Percentiles rank a stretch among this genome's conserved stretches.
These are phyloP conservation scores for Yamadazyma jaroonii DNA, from an alignment of 1,139 yeast genomes.

Conservation along the genomic window DNA sequence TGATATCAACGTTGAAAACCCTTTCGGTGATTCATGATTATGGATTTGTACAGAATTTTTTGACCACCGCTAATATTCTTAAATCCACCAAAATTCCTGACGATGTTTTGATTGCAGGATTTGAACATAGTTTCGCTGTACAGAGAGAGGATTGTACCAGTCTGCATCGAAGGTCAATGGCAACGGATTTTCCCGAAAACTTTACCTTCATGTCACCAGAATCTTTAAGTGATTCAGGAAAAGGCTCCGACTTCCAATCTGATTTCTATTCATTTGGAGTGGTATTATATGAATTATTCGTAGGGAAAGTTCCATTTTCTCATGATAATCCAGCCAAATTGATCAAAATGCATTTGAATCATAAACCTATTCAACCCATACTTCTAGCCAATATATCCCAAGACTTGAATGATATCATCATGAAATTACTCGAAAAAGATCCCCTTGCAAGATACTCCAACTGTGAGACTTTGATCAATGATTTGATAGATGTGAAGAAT, in stretches of 20 bases:
- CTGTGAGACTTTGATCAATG: conserved; percentile 36
- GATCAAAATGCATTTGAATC: conserved; percentile 40
- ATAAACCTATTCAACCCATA: conserved; percentile 41
- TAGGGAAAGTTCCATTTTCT: conserved; percentile 46
- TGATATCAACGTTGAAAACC: conserved; percentile 32
- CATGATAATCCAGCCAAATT: conserved; percentile 41
- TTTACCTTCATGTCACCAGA: conserved; percentile 56
- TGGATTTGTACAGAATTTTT: conserved; percentile 51
- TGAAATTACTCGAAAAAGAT: conserved; percentile 44
- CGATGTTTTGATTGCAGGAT: conserved; percentile 42
- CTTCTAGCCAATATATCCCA: conserved; percentile 33
- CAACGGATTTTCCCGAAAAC: conserved; percentile 30
- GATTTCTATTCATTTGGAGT: conserved; percentile 54
- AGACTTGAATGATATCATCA: conserved; percentile 36
- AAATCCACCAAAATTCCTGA: conserved; percentile 20
- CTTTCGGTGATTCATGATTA: conserved; percentile 38
- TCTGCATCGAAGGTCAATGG: conserved; percentile 28
- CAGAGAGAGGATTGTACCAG: conserved; percentile 41
- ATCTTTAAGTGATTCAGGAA: conserved; percentile 39
- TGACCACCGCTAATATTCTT: conserved; percentile 39
- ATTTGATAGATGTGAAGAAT: conserved; percentile 25
- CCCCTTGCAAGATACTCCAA: conserved; percentile 42
- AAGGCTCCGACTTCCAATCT: conserved; percentile 46
- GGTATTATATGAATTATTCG: conserved; percentile 46
- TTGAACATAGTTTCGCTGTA: conserved; percentile 51